phyloP scores from a whole-genome alignment of 1,139 yeast genomes.

The Lodderomyces margitis region DNA sequence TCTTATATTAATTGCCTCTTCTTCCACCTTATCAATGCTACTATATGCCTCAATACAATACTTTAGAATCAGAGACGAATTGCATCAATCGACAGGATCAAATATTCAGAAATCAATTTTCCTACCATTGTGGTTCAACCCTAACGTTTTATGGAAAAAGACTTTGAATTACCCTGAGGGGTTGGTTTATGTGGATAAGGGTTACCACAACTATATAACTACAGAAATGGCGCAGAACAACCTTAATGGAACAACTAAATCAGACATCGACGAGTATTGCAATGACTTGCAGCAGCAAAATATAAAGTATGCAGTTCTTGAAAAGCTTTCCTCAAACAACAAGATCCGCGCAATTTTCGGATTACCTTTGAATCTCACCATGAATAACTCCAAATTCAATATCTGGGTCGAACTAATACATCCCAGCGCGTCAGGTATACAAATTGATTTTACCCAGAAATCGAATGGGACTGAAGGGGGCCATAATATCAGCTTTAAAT shows the following conservation, averaged over 20 bases:
- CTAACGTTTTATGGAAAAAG: conserved; percentile 23
- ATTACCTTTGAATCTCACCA: conserved; percentile 25
- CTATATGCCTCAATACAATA: conserved; percentile 24
- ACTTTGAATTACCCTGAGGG: conserved; percentile 25
- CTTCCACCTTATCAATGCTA: conserved; percentile 27
- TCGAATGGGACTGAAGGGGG: conserved; percentile 4
- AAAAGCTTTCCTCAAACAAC: conserved; percentile 23
- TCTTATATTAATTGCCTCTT: conserved; percentile 20
- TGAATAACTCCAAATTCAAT: conserved; percentile 15
- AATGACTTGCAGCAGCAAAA: conserved; percentile 20
- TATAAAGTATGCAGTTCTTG: conserved; percentile 30
- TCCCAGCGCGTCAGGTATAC: conserved; percentile 33
- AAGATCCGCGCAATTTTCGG: conserved; percentile 27
- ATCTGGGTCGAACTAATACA: conserved; percentile 32
- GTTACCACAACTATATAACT: conserved; percentile 17
- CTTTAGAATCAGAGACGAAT: conserved; percentile 17
- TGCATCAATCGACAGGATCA: conserved; percentile 3
- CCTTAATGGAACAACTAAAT: conserved; percentile 2
- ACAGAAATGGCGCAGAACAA: conserved; percentile 16
- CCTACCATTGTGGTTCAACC: conserved; percentile 36
- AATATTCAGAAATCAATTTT: conserved; percentile 15
- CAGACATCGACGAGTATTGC: conserved; percentile 16
- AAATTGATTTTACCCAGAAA: conserved; percentile 19
- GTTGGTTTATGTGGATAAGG: conserved; percentile 27
- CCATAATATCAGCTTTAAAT: conserved; percentile 13